Evolutionary conservation across 148 eudicot species (phyloP).

Genomic region (Nyssa sinensis): DNA sequence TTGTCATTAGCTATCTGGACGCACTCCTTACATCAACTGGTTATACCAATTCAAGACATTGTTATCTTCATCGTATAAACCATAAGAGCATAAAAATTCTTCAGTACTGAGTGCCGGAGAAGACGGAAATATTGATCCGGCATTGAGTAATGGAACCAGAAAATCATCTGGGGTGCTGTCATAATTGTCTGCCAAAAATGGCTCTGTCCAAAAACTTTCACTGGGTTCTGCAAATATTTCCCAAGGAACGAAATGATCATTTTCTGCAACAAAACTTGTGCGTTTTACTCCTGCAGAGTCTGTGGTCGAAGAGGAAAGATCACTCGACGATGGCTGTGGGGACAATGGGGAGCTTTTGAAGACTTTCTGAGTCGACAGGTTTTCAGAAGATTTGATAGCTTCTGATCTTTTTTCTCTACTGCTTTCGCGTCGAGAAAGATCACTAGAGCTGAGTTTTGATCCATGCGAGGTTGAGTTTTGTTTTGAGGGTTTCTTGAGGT

Average conservation of each 20-base stretch:
- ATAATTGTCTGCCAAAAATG: constrained; percentile 4
- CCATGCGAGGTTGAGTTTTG: neutral
- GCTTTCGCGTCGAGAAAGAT: neutral
- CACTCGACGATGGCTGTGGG: constrained; percentile 3
- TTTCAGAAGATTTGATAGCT: neutral
- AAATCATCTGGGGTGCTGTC: too few species aligned
- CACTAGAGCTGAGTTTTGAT: neutral
- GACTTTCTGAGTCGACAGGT: neutral
- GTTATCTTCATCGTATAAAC: neutral
- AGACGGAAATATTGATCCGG: neutral
- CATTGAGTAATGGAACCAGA: neutral
- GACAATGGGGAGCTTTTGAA: constrained; percentile 14
- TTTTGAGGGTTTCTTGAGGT: constrained; percentile 12
- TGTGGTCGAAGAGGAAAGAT: neutral
- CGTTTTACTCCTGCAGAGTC: neutral
- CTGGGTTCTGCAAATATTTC: neutral
- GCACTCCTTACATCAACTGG: too few species aligned
- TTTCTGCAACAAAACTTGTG: constrained; percentile 1
- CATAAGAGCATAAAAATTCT: neutral
- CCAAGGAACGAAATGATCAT: neutral
- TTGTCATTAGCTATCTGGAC: too few species aligned
- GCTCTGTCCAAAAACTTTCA: constrained; percentile 8
- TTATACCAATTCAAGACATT: neutral
- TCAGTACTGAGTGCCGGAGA: neutral
- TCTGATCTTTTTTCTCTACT: neutral